These are phyloP conservation scores for Thalassiosira delicatula DNA, from an alignment of 352 stramenopile species.

Conservation along the genomic window DNA sequence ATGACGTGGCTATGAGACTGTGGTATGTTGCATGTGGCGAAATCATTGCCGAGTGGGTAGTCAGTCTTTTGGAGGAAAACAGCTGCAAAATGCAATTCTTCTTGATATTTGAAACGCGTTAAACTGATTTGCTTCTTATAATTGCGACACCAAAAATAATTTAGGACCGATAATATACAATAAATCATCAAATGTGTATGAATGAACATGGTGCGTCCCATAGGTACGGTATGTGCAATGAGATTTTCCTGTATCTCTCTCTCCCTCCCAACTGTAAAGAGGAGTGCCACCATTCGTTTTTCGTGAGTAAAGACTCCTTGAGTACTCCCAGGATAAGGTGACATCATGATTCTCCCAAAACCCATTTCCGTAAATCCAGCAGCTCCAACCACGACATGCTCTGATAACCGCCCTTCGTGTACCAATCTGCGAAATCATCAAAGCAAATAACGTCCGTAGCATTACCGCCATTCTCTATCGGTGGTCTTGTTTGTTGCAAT, in stretches of 20 bases:
- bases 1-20: too few species aligned
- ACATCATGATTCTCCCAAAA: conserved; percentile 48
- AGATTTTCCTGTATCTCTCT: background rate
- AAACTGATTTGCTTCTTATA: too few species aligned
- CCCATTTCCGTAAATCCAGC: conserved; percentile 94
- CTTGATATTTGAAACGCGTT: too few species aligned
- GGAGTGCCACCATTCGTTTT: too few species aligned
- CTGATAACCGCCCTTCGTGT: conserved; percentile 92
- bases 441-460: conserved; percentile 87
- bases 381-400: conserved; percentile 95
- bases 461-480: background rate
- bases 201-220: background rate
- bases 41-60: too few species aligned
- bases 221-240: background rate
- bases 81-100: too few species aligned
- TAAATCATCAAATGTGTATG: background rate
- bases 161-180: background rate
- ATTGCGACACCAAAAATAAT: background rate
- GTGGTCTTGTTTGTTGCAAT: conserved; percentile 75
- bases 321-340: too few species aligned
- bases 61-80: too few species aligned
- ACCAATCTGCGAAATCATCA: conserved; percentile 96
- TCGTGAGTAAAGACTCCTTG: too few species aligned
- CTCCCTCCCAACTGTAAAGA: too few species aligned
- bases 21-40: too few species aligned